These are phyloP conservation scores for Erysimum cheiri DNA, from an alignment of 441 rosid genomes.

Conservation along the genomic window DNA sequence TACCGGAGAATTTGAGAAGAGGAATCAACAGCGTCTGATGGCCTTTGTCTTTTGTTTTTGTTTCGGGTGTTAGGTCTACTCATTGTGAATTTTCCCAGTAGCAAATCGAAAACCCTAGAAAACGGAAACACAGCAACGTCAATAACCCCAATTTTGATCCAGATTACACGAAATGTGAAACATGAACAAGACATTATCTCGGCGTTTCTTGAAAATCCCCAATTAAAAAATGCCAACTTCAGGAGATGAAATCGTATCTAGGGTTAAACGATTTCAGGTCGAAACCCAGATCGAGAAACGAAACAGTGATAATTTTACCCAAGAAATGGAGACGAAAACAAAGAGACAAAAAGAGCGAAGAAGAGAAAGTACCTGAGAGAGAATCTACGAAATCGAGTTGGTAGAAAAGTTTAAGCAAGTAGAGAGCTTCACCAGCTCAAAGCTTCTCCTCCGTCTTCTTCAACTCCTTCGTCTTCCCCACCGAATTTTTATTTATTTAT, in stretches of 20 bases:
- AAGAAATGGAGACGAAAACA: neutral
- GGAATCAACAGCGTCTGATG: slow-evolving; percentile 55
- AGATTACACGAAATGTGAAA: slow-evolving; percentile 3
- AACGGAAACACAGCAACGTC: slow-evolving; percentile 16
- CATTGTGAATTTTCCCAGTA: slow-evolving; percentile 49
- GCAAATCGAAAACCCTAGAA: slow-evolving; percentile 43
- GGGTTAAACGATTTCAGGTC: slow-evolving; percentile 23
- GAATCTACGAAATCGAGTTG: slow-evolving; percentile 24
- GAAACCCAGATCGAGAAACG: slow-evolving; percentile 30
- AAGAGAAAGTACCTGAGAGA: slow-evolving; percentile 41
- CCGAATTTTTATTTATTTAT: neutral
- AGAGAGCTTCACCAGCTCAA: slow-evolving; percentile 34
- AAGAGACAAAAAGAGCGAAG: neutral
- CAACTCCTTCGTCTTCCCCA: slow-evolving; percentile 43
- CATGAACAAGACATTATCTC: neutral
- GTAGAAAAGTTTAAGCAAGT: slow-evolving; percentile 20
- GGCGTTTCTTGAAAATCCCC: slow-evolving; percentile 1
- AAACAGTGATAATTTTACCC: slow-evolving; percentile 24
- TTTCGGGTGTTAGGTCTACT: slow-evolving; percentile 85
- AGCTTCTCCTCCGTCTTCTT: slow-evolving; percentile 38
- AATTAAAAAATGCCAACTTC: slow-evolving; percentile 22
- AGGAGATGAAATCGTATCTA: slow-evolving; percentile 37
- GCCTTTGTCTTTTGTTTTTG: slow-evolving; percentile 77
- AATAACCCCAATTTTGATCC: slow-evolving; percentile 34
- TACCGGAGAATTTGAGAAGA: slow-evolving; percentile 83